A percentile compares a stretch with the other conserved stretches of the same genome.
These are phyloP conservation scores for Amyloporia xantha DNA, from an alignment of 768 basidiomycete genomes.

Conservation along the genomic window DNA sequence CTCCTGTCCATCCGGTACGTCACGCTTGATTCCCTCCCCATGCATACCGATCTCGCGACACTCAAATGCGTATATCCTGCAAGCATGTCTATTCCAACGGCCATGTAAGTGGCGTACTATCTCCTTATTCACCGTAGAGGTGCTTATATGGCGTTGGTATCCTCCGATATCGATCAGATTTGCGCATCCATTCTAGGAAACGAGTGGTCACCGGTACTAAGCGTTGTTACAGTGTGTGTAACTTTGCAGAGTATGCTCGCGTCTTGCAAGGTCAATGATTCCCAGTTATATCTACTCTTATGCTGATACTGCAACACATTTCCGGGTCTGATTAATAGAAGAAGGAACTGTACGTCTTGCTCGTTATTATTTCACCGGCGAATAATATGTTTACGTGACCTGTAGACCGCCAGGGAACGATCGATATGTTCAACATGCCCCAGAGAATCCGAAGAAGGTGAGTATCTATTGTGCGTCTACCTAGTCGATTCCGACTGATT, in stretches of 20 bases:
- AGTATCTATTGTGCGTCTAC: slow-evolving; percentile 13
- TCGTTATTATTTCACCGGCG: no score
- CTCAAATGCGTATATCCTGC: neutral
- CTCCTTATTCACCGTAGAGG: slow-evolving; percentile 7
- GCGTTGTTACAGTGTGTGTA: slow-evolving; percentile 73
- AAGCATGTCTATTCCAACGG: slow-evolving; percentile 87
- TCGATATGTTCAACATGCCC: slow-evolving; percentile 70
- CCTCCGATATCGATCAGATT: slow-evolving; percentile 42
- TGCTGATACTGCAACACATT: no score
- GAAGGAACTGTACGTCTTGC: slow-evolving; percentile 54
- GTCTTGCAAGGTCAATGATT: slow-evolving; percentile 67
- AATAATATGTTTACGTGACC: neutral
- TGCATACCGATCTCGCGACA: no score
- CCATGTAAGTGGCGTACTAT: slow-evolving; percentile 41
- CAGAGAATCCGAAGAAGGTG: slow-evolving; percentile 85
- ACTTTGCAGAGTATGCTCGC: slow-evolving; percentile 92
- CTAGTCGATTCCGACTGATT: slow-evolving; percentile 8
- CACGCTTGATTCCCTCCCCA: neutral
- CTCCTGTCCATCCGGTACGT: slow-evolving; percentile 79
- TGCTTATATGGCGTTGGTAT: neutral
- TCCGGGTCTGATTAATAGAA: no score
- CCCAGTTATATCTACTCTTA: neutral
- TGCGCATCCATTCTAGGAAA: slow-evolving; percentile 86
- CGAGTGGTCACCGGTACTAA: slow-evolving; percentile 88
- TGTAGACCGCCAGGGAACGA: slow-evolving; percentile 77